Percentiles rank a stretch among this genome's conserved stretches.
phyloP scores from a whole-genome alignment of 2,329 filamentous ascomycete species.

The Fusarium dlaminii region DNA sequence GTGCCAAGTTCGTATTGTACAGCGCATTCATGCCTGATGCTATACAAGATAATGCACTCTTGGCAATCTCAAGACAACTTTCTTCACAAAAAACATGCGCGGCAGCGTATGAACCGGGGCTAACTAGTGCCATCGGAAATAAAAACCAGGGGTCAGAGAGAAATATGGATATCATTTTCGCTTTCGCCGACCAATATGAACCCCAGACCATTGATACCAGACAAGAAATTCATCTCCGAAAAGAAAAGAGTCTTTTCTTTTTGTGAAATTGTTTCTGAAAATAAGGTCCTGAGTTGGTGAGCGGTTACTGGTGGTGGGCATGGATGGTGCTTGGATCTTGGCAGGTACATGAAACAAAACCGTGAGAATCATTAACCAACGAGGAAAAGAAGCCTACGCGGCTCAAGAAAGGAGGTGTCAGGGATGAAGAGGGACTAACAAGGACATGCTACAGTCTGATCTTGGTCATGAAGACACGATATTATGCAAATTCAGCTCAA shows the following conservation, averaged over 20 bases:
- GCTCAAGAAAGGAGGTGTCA: slow-evolving; percentile 32
- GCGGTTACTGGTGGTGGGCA: slow-evolving; percentile 18
- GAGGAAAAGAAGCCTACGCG: slow-evolving; percentile 20
- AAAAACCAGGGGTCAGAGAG: slow-evolving; percentile 22
- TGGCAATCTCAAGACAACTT: rapidly evolving
- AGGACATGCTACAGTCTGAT: not conserved
- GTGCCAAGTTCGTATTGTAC: not conserved
- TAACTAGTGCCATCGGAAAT: slow-evolving; percentile 21
- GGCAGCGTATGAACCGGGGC: slow-evolving; percentile 8
- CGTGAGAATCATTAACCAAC: slow-evolving; percentile 29
- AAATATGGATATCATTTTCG: slow-evolving; percentile 13
- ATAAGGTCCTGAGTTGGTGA: not conserved
- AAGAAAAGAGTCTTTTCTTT: not conserved
- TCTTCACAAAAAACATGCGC: not conserved
- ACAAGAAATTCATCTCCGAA: not conserved
- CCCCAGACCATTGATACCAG: not conserved
- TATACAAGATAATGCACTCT: not conserved
- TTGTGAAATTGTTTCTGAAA: not conserved
- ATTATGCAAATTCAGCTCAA: not conserved
- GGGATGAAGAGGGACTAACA: slow-evolving; percentile 5
- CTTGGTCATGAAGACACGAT: not conserved
- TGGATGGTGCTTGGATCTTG: slow-evolving; percentile 17
- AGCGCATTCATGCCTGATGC: not conserved
- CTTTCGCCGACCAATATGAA: not conserved
- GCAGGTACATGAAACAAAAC: slow-evolving; percentile 31